Evolutionary conservation across 345 rosid genomes (phyloP), one percentile per base, ranked within the genome.

Genomic region (Eucalyptus cloeziana): DNA sequence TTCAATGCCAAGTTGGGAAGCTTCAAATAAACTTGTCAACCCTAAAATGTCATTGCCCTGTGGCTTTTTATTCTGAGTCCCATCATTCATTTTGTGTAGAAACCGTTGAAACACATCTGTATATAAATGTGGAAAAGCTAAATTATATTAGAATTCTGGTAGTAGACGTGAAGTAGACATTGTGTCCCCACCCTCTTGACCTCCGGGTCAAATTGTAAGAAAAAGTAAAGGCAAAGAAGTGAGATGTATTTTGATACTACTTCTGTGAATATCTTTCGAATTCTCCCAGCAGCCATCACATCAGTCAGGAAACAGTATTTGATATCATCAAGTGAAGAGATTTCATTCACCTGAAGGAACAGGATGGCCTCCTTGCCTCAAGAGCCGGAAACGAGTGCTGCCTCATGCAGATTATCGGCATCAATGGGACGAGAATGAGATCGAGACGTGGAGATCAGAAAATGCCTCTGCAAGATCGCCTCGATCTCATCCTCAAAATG

Each of bases 1-100:
- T 31, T 86, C 90, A 15, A 89, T 83, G 64, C 93, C 86, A 22
- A 96, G 90, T 33, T 93, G 93, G 17, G 95, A 92, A 87, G 98
- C 98, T 91, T 95, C 96, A 49, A 88, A 93, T 86, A 94, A 80
- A 49, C 89, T 92, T 86, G 91, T 89, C 67, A 96, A 40, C 19
- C 93, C 95, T 86, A 86, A 11, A 7, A 85, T 45, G 56, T 88
- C 90, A 4, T 19, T 25, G n/a, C 3, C 27, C 86, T 49, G 27
- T 83, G 30, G 56, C 43, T 25, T n/a, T 44, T 93, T 30, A 88
- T 86, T 60, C 76, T 60, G 87, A 15, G 69, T 45, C 4, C 60
- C n/a, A 44, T 43, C 44, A 40, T 43, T 43, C 10, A 51, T 58
- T 31, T 92, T 87, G 86, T 80, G 7, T 58, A 24, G 90, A 85